These are phyloP conservation scores for Nannizziopsis barbatae DNA, from an alignment of 2,329 filamentous ascomycete genomes.

Conservation along the genomic window DNA sequence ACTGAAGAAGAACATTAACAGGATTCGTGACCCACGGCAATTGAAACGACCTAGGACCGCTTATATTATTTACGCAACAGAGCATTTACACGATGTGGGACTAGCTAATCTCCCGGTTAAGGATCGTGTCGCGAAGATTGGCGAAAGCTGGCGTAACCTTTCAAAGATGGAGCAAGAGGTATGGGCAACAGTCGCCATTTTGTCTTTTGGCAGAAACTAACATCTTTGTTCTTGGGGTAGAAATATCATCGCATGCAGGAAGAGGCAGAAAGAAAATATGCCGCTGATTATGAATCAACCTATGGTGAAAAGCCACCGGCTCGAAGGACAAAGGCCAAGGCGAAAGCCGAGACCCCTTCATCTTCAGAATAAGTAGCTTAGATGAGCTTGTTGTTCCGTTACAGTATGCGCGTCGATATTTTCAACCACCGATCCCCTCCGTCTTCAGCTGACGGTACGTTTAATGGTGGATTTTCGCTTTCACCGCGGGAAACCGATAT, in stretches of 20 bases:
- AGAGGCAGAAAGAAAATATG: slow-evolving; percentile 18
- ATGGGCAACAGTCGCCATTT: slow-evolving; percentile 6
- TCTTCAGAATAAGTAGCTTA: neutral
- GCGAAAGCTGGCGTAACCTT: slow-evolving; percentile 23
- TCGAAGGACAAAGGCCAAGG: neutral
- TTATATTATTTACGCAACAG: slow-evolving; percentile 35
- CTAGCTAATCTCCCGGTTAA: slow-evolving; percentile 35
- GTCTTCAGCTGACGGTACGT: too few relatives aligned
- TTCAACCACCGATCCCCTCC: too few relatives aligned
- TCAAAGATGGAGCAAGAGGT: slow-evolving; percentile 25
- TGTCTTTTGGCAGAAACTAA: neutral
- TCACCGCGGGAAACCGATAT: too few relatives aligned
- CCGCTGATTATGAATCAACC: slow-evolving; percentile 17
- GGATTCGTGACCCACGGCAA: slow-evolving; percentile 45
- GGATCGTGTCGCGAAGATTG: slow-evolving; percentile 25
- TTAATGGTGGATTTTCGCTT: too few relatives aligned
- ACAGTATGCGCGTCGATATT: too few relatives aligned
- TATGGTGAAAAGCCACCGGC: slow-evolving; percentile 8
- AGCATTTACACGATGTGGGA: slow-evolving; percentile 36
- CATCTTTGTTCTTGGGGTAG: slow-evolving; percentile 7
- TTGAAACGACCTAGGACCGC: slow-evolving; percentile 35
- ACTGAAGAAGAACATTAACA: slow-evolving; percentile 14
- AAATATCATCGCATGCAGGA: slow-evolving; percentile 18
- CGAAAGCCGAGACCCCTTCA: neutral
- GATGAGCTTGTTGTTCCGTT: too few relatives aligned